Evolutionary conservation across 192 early-diverging fungal species (phyloP), one percentile per base, ranked within the genome.

Genomic region (Bifiguratus adelaidae): DNA sequence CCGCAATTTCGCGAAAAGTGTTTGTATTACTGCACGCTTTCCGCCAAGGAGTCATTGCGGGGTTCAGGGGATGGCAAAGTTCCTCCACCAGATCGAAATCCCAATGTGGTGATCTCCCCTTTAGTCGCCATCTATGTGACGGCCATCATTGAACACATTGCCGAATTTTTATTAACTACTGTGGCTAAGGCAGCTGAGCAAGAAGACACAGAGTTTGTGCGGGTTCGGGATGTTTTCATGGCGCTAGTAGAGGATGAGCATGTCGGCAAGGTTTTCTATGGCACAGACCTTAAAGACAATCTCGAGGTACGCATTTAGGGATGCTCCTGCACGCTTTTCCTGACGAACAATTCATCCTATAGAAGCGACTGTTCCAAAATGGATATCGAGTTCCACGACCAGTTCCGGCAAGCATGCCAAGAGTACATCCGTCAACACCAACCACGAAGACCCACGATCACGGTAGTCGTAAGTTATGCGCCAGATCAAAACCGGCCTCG

Each of bases 101-200:
- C 25, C 12, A 47, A 50, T 5, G 27, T 54, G 5, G 37, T 52
- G 2, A 54, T 65, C 9, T 65, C 56, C 16, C 52, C 62, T 8
- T 55, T 65, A 19, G 62, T 65, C 2, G 76, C 76, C 29, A 78
- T 78, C 34, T 78, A 78, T 58, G 58, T 78, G 11, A 74, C 76
- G 1, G 73, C 76, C 8, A 63, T 78, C 1, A 37, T 78, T 20
- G 76, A 78, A 30, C 70, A 78, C 50, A 67, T 78, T 25, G 76
- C 72, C 11, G 76, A 78, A 26, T 70, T 74, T 55, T 52, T 74
- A 1, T 56, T 78, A 1, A 63, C 67, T 19, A 48, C 54, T 12
- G 62, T 71, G 0, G 73, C 72, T 2, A 65, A 65, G 26, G 61
- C 64, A 30, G 62, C 67, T 6, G 70, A 72, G 11, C 61, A 65